Evolutionary conservation across 164 flowering plant genomes (phyloP).

Genomic region (Kalanchoe fedtschenkoi): DNA sequence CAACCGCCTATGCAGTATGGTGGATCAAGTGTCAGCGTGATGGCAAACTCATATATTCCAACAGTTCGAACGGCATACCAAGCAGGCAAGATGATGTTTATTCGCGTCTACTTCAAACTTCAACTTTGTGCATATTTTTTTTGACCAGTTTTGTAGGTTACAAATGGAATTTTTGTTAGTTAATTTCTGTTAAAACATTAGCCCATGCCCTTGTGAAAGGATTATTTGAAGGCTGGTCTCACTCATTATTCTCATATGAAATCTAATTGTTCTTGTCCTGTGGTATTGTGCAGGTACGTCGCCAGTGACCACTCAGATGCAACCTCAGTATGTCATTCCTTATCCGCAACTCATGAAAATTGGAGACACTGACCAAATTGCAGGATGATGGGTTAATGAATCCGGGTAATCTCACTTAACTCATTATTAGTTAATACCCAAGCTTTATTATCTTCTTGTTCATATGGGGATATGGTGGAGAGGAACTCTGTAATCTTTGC

Average conservation of each 20-base stretch:
- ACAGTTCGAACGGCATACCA: constrained; percentile 68
- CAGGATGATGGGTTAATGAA: background rate
- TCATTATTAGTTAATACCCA: too few relatives aligned
- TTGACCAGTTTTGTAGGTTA: background rate
- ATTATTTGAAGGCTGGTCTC: background rate
- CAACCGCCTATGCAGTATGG: constrained; percentile 62
- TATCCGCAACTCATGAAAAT: background rate
- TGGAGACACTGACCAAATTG: background rate
- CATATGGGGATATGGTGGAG: too few relatives aligned
- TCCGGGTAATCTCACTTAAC: background rate
- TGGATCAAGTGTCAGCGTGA: constrained; percentile 57
- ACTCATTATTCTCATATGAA: background rate
- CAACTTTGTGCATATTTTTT: background rate
- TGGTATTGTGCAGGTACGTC: background rate
- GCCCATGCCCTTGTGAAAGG: background rate
- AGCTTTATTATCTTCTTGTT: too few relatives aligned
- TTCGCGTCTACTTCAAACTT: background rate
- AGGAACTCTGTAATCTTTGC: too few relatives aligned
- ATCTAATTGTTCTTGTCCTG: background rate
- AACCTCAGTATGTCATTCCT: background rate
- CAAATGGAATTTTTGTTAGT: background rate
- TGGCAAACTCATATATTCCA: constrained; percentile 58
- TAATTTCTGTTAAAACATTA: background rate
- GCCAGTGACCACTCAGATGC: background rate
- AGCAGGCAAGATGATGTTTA: constrained; percentile 37